Evolutionary conservation across 2,329 filamentous ascomycete genomes (phyloP).

Genomic region (Phaeosphaeria sp.): DNA sequence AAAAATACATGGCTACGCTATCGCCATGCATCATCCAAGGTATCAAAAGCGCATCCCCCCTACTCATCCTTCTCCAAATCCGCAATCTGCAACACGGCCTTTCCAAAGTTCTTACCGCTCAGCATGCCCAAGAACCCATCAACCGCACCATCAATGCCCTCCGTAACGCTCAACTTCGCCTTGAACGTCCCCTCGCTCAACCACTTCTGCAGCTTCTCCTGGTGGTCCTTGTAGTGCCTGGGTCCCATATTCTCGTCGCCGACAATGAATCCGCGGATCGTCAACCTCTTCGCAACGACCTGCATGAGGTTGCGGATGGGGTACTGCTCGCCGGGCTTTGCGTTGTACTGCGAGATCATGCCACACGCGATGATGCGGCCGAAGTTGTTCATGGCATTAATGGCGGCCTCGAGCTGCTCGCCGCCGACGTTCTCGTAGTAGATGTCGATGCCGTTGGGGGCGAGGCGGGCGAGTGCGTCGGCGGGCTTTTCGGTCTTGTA

Average conservation of each 20-base stretch:
- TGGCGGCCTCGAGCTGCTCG: conserved; percentile 73
- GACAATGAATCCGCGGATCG: conserved; percentile 80
- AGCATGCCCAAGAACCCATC: conserved; percentile 79
- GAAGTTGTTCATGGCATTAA: conserved; percentile 67
- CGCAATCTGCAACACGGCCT: conserved; percentile 76
- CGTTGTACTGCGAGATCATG: conserved; percentile 83
- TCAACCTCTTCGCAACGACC: conserved; percentile 72
- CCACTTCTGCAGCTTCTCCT: conserved; percentile 78
- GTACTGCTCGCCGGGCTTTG: conserved; percentile 62
- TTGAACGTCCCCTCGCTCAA: conserved; percentile 77
- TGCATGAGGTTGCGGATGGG: conserved; percentile 71
- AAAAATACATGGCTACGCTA: neutral
- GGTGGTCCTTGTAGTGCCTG: conserved; percentile 72
- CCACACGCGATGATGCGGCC: conserved; percentile 69
- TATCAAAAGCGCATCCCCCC: neutral
- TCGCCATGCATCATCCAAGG: neutral
- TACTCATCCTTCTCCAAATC: conserved; percentile 41
- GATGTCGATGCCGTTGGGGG: conserved; percentile 80
- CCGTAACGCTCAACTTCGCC: conserved; percentile 70
- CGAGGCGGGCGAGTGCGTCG: conserved; percentile 73
- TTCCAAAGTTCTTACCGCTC: conserved; percentile 82
- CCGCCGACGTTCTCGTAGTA: conserved; percentile 85
- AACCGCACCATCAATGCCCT: conserved; percentile 78
- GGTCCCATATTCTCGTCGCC: conserved; percentile 69
- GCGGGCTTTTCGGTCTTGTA: conserved; percentile 81